Evolutionary conservation across 2,329 filamentous ascomycete genomes (phyloP), one percentile per base, ranked within the genome.

Genomic region (Karstenula rhodostoma): DNA sequence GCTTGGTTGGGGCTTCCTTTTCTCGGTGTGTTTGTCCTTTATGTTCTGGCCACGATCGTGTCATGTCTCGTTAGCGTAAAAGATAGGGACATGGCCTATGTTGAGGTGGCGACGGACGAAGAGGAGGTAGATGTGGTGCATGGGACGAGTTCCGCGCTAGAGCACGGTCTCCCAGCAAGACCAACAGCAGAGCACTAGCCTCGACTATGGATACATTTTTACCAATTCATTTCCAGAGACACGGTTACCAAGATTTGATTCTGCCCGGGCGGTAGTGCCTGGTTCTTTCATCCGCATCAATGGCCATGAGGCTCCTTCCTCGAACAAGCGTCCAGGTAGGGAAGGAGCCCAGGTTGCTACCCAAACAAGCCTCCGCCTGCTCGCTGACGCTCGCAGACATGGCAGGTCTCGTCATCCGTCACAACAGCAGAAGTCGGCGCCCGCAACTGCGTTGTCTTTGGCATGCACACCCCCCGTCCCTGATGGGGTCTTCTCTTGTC

Each of bases 1-100:
- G 62, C 71, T 5, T 84, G 82, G 82, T 74, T 83, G 37, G 83
- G 83, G 6, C 60, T 84, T 40, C 82, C 83, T 0, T 85, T 74
- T 44, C 49, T 77, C 22, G 63, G 56, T 17, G 65, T 65, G n/a
- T 67, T 58, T 15, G 27, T 73, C 2, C 58, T 74, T 9, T 74
- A 74, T 57, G 61, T 60, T 8, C 58, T 65, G 27, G 67, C 75
- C 51, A 65, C 67, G 17, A 22, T 70, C 12, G 63, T 75, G 9
- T 76, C 71, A 1, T 76, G 72, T 47, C 60, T 62, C 6, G 73
- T 78, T 15, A 64, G 61, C 10, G 66, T 73, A 3, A 68, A 65
- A 32, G 65, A 68, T n/a, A 66, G 64, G 43, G 65, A 68, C 23
- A 44, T 59, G 23, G 59, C 58, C 7, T 73, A 75, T 55, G 42